Base-by-base conservation (phyloP, 169 alveolate genomes). In the Miamiensis avidus region DNA sequence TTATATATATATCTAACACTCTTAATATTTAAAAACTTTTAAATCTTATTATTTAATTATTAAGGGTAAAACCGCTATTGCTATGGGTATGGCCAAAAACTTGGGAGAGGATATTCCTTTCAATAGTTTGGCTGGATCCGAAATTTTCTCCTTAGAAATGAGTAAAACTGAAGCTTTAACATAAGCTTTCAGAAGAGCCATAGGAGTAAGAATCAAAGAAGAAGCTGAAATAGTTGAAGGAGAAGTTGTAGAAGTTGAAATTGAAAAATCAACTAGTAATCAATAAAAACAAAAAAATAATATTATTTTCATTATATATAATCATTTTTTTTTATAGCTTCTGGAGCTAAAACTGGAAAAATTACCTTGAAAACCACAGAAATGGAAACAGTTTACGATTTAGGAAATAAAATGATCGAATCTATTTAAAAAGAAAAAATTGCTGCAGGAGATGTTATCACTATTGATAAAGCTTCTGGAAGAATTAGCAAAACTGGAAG, bases 151-250 rank as follows among this genome's bases (percentile, higher is more conserved):
- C 34, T 91, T 98, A 89, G 99, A 98, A 88, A 98, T 98, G 99
- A 95, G 98, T 86, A 99, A 98, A 94, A 98, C 99, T 27, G 99
- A 99, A 89, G 98, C 99, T 0, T 91, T 97, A 34, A 95, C 95
- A 28, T 99, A 98, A 94, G 99, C 99, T 69, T 97, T 98, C 91
- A 93, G 99, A 87, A 98, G 99, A 81, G 97, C 99, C 31, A 98
- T 98, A 32, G 99, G 99, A n/a, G 99, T 99, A 32, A 96, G 99
- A 79, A 99, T 99, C 69, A 95, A 97, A 88, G 99, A 99, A 92
- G 99, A 99, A 92, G 97, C 99, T 32, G 99, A 99, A 91, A 98
- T 99, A 73, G 98, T 98, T 78, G 99, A 99, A 94, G 99, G 99
- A 74, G 99, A 99, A 95, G 99, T 99, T 20, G 99, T 98, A 74